phyloP scores from a whole-genome alignment of 257 asterid species.

The Euphrasia confusa region DNA sequence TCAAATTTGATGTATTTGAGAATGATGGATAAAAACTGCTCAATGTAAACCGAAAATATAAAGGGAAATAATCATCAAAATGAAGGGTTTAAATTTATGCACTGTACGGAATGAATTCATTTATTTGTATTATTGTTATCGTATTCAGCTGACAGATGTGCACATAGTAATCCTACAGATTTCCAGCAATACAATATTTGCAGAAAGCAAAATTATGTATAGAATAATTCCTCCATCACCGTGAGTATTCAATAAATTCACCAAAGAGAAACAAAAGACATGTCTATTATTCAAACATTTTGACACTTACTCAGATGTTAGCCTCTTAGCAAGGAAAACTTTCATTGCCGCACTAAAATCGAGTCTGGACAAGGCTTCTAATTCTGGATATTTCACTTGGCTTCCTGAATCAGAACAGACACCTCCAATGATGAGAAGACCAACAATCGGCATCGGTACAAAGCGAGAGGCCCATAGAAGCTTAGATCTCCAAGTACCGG shows the following conservation, averaged over 20 bases:
- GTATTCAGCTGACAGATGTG: neutral
- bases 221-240: neutral
- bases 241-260: constrained; percentile 2
- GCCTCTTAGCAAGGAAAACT: constrained; percentile 87
- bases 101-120: neutral
- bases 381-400: constrained; percentile 64
- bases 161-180: neutral
- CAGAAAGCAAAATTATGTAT: neutral
- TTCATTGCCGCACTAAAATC: constrained; percentile 95
- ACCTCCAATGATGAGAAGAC: constrained; percentile 80
- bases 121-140: neutral
- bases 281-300: neutral
- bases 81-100: neutral
- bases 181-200: neutral
- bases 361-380: constrained; percentile 88
- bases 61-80: neutral
- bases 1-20: neutral
- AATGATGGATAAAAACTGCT: neutral
- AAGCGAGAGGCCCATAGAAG: constrained; percentile 88
- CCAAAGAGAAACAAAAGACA: neutral
- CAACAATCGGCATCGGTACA: constrained; percentile 96
- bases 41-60: neutral
- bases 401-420: constrained; percentile 71
- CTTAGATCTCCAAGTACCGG: constrained; percentile 89
- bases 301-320: constrained; percentile 81